phyloP scores from a whole-genome alignment of 2,329 filamentous ascomycete genomes.

The Aspergillus japonicus region DNA sequence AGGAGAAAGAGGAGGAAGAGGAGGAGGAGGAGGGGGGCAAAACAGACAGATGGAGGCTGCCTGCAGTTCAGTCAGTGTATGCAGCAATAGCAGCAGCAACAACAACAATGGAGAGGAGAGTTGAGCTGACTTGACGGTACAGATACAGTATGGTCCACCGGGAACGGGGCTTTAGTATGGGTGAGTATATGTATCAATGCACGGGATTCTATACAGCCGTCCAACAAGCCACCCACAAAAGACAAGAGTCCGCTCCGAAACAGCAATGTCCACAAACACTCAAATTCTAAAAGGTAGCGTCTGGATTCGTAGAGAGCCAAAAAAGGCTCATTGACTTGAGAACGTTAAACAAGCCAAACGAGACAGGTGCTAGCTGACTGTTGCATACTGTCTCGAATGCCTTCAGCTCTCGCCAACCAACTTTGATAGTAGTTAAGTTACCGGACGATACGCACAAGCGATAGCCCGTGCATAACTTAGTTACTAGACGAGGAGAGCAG shows the following conservation, averaged over 20 bases:
- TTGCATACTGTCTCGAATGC: background rate
- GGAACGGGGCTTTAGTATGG: background rate
- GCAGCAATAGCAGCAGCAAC: background rate
- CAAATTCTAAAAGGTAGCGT: too few species aligned
- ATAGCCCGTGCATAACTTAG: background rate
- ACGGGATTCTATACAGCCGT: background rate
- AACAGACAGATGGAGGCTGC: slow-evolving; percentile 5
- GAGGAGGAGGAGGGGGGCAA: slow-evolving; percentile 23
- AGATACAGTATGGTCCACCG: background rate
- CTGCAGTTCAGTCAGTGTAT: background rate
- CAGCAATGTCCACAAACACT: background rate
- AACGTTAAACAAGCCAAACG: background rate
- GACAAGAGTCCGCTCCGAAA: background rate
- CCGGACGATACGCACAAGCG: background rate
- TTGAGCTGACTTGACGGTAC: background rate
- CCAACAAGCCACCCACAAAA: background rate
- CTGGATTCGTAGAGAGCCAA: too few species aligned
- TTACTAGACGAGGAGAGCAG: background rate
- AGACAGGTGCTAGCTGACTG: background rate
- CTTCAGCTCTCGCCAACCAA: background rate
- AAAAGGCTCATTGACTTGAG: too few species aligned
- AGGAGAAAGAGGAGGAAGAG: slow-evolving; percentile 20
- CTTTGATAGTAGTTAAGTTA: background rate
- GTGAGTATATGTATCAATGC: background rate
- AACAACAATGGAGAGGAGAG: background rate